phyloP scores from a whole-genome alignment of 768 basidiomycete genomes.

The Kwoniella sp. region DNA sequence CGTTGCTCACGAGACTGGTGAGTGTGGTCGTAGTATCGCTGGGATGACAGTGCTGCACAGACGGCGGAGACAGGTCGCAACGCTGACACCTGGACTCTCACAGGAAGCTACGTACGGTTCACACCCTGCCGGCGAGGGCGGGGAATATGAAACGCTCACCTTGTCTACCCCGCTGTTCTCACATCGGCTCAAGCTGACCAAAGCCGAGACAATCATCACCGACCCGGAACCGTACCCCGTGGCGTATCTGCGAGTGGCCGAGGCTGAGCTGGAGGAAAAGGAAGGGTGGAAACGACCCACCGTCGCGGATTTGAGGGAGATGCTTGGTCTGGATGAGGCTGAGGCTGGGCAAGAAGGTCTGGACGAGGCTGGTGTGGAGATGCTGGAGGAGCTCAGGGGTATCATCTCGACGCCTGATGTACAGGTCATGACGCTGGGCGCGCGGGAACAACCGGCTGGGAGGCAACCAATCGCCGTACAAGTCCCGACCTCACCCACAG shows the following conservation, averaged over 20 bases:
- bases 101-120: constrained; percentile 79
- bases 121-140: constrained; percentile 95
- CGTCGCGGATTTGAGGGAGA: constrained; percentile 24
- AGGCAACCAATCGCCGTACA: too few relatives aligned
- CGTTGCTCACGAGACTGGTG: constrained; percentile 68
- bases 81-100: background rate
- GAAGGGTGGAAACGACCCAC: constrained; percentile 27
- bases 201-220: constrained; percentile 65
- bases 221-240: constrained; percentile 67
- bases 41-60: too few relatives aligned
- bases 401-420: background rate
- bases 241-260: constrained; percentile 78
- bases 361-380: constrained; percentile 50
- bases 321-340: constrained; percentile 31
- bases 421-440: background rate
- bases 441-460: background rate
- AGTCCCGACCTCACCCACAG: background rate
- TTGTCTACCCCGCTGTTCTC: constrained; percentile 86
- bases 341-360: constrained; percentile 46
- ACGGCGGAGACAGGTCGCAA: too few relatives aligned
- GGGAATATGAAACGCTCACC: constrained; percentile 94
- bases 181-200: constrained; percentile 63
- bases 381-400: constrained; percentile 9
- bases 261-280: constrained; percentile 64
- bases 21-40: constrained; percentile 35